A percentile compares a stretch with the other conserved stretches of the same genome.
phyloP scores from a whole-genome alignment of 192 early-diverging fungal genomes.

The Lunasporangiospora selenospora region DNA sequence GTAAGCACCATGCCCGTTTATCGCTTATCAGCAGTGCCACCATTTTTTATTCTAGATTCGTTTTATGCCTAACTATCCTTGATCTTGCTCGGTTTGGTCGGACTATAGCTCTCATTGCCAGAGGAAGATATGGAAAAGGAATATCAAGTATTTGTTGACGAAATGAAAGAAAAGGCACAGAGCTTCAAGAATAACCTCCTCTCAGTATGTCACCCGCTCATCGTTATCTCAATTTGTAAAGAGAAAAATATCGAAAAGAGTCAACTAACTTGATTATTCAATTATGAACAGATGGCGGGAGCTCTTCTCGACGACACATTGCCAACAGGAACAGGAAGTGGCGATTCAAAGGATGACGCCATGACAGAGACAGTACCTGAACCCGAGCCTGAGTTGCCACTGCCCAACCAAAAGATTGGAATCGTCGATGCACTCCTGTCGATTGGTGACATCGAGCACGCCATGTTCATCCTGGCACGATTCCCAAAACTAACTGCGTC shows the following conservation, averaged over 20 bases:
- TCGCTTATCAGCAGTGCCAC: too few relatives aligned
- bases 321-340: not conserved
- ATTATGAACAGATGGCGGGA: slow-evolving; percentile 32
- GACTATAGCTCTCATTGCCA: slow-evolving; percentile 49
- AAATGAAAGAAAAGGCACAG: slow-evolving; percentile 50
- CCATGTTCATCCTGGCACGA: slow-evolving; percentile 57
- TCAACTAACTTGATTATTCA: not conserved
- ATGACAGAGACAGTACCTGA: not conserved
- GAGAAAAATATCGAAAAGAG: too few relatives aligned
- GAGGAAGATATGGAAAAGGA: slow-evolving; percentile 60
- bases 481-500: slow-evolving; percentile 57
- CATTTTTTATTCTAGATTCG: too few relatives aligned
- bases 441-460: slow-evolving; percentile 65
- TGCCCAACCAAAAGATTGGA: slow-evolving; percentile 70
- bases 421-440: slow-evolving; percentile 65
- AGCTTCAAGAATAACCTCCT: slow-evolving; percentile 51
- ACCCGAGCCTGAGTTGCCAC: slow-evolving; percentile 6
- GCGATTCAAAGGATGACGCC: not conserved
- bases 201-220: slow-evolving; percentile 33
- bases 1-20: too few relatives aligned
- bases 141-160: slow-evolving; percentile 49
- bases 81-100: too few relatives aligned
- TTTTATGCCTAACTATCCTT: too few relatives aligned
- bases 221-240: not conserved
- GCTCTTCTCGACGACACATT: slow-evolving; percentile 20